Base-by-base conservation (phyloP, 2,329 filamentous ascomycete species). In the Aspergillus glaucus region DNA sequence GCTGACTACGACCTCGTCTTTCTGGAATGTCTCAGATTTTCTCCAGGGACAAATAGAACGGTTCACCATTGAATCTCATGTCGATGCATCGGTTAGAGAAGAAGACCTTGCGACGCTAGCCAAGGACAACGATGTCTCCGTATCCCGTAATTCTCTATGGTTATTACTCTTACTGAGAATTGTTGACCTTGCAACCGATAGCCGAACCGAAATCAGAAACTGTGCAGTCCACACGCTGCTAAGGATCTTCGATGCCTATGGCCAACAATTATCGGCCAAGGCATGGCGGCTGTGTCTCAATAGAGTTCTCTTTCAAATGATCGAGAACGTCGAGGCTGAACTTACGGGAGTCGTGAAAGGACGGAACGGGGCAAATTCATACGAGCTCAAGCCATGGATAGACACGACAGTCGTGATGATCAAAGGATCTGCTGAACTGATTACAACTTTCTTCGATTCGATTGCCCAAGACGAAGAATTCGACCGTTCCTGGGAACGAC, bases 1-100 rank as follows among this genome's bases (percentile, higher is more conserved):
- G 0, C 75, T 98, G 22, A 97, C 93, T 30, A 93, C 91, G 1
- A 88, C 95, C 7, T 95, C 92, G 0, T 93, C 95, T 63, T 95
- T 95, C 66, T 96, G 91, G 89, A 91, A 92, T 47, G 80, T 96
- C 6, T 95, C 92, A 0, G 91, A 96, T 66, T 93, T 91, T 55
- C 75, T 97, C 17, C 78, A 81, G 48, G 69, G 70, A 6, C 72
- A 75, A 34, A 73, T 74, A 44, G 71, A 75, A 19, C 59, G 64
- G 10, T 68, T 69, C 45, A 68, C 62, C 2, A 62, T 70, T 45
- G 67, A 69, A 46, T 58, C 56, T 10, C 61, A 68, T 45, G 59
- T 72, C 32, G 66, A 70, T 51, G 57, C 64, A 72, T 76, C 52
- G 62, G 77, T 51, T 71, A 81, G 58, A 4, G 83, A 86, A 47